Evolutionary conservation across 345 rosid species (phyloP).

Genomic region (Aquilaria malaccensis): DNA sequence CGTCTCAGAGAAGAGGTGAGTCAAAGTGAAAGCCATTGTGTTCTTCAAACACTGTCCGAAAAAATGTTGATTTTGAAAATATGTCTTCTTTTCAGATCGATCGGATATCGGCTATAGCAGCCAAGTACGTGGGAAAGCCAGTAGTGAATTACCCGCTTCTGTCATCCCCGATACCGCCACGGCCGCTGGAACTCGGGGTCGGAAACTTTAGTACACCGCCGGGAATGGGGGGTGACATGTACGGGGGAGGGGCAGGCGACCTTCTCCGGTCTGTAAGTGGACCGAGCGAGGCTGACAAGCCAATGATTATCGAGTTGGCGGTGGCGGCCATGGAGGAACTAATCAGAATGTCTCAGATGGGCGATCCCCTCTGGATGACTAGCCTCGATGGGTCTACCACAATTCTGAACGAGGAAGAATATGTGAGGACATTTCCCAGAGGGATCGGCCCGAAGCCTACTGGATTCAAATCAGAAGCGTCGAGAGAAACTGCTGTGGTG

Average conservation of each 20-base stretch:
- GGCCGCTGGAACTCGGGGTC: conserved; percentile 66
- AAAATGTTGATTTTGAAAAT: not conserved
- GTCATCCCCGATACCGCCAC: conserved; percentile 49
- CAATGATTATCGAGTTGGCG: conserved; percentile 69
- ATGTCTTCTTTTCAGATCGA: conserved; percentile 46
- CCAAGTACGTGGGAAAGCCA: conserved; percentile 93
- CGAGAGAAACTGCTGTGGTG: conserved; percentile 54
- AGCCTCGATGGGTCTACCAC: conserved; percentile 38
- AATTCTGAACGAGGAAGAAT: conserved; percentile 61
- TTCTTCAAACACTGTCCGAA: not conserved
- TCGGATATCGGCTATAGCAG: conserved; percentile 83
- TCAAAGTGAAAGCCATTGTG: not conserved
- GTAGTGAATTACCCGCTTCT: conserved; percentile 56
- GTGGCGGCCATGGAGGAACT: conserved; percentile 91
- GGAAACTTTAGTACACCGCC: conserved; percentile 40
- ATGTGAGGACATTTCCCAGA: conserved; percentile 38
- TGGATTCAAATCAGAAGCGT: conserved; percentile 77
- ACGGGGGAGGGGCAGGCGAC: conserved; percentile 66
- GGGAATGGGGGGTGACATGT: conserved; percentile 52
- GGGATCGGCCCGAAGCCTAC: conserved; percentile 58
- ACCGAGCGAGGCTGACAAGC: conserved; percentile 57
- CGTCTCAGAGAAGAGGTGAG: conserved; percentile 85
- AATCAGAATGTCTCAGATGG: conserved; percentile 62
- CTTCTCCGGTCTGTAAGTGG: conserved; percentile 51
- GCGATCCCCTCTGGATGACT: conserved; percentile 70